These are phyloP conservation scores for Actinomucor elegans DNA, from an alignment of 371 early-diverging fungal species.

Conservation along the genomic window DNA sequence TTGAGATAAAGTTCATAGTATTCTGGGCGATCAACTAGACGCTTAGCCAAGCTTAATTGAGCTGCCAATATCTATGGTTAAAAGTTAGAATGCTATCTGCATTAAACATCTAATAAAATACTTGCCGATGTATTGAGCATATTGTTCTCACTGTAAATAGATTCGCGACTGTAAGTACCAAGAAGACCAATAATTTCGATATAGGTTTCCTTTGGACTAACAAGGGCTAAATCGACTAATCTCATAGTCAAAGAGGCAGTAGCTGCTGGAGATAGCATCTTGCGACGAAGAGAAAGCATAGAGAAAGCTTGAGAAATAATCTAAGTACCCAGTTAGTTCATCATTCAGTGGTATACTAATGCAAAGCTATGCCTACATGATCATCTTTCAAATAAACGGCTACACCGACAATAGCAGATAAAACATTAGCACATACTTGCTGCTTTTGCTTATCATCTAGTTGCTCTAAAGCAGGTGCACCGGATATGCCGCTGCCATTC, in stretches of 20 bases:
- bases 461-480: slow-evolving; percentile 34
- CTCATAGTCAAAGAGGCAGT: slow-evolving; percentile 46
- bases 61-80: slow-evolving; percentile 11
- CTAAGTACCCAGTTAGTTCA: slow-evolving; percentile 15
- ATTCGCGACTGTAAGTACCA: slow-evolving; percentile 49
- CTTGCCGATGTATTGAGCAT: slow-evolving; percentile 38
- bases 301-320: slow-evolving; percentile 52
- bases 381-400: slow-evolving; percentile 63
- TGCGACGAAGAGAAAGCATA: slow-evolving; percentile 53
- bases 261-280: slow-evolving; percentile 39
- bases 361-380: slow-evolving; percentile 39
- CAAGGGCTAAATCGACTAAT: slow-evolving; percentile 53
- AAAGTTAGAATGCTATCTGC: not conserved
- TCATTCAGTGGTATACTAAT: not conserved
- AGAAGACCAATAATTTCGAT: slow-evolving; percentile 55
- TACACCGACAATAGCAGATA: slow-evolving; percentile 65
- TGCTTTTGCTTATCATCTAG: slow-evolving; percentile 47
- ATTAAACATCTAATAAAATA: not conserved
- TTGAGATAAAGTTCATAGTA: slow-evolving; percentile 57
- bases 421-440: slow-evolving; percentile 57
- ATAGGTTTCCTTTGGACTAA: slow-evolving; percentile 27
- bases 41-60: slow-evolving; percentile 50
- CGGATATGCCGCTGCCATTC: slow-evolving; percentile 26
- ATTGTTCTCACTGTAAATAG: slow-evolving; percentile 50
- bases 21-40: slow-evolving; percentile 52